Evolutionary conservation across 306 rosid genomes (phyloP), one percentile per base, ranked within the genome.

Genomic region (Calophaca sinica): DNA sequence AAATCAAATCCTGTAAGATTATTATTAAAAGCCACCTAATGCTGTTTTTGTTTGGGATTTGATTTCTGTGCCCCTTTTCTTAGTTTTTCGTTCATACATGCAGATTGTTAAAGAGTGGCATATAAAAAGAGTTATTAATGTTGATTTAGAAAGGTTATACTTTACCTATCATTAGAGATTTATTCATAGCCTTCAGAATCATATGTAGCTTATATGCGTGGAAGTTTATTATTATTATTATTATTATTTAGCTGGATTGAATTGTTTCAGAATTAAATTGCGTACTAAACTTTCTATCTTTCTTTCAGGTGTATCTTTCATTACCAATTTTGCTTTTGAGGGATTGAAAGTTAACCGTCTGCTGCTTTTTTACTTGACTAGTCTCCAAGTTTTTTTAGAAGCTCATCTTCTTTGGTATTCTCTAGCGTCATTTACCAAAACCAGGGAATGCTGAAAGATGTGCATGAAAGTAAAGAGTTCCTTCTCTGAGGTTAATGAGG

Each of bases 401-500:
- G 68, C 60, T 42, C 54, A 9, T 49, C 70, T 55, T 67, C 67
- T 12, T 71, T 48, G 31, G 57, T 69, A 20, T 71, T 85, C 75
- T 79, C 62, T 70, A 61, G 88, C 69, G 78, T 77, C 73, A 71
- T 57, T 57, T 72, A 62, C 80, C 85, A 82, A 79, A 45, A 66
- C 73, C 75, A 74, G 91, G 98, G 97, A 87, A 94, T 94, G 99
- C 97, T 73, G 97, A 86, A 94, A 90, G 89, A 94, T 94, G 99
- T 88, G 96, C 85, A 76, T 94, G 59, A 61, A 79, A 80, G 84
- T 82, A 4, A 79, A 85, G 77, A 80, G 53, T 57, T 89, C 87
- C 69, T 72, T 83, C 75, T 81, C 76, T 63, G 77, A 70, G 63
- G 54, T 74, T 81, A 69, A 81, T 72, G 86, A 73, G 82, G 77